phyloP scores from a whole-genome alignment of 305 asterid species.

The Fraxinus ornus region DNA sequence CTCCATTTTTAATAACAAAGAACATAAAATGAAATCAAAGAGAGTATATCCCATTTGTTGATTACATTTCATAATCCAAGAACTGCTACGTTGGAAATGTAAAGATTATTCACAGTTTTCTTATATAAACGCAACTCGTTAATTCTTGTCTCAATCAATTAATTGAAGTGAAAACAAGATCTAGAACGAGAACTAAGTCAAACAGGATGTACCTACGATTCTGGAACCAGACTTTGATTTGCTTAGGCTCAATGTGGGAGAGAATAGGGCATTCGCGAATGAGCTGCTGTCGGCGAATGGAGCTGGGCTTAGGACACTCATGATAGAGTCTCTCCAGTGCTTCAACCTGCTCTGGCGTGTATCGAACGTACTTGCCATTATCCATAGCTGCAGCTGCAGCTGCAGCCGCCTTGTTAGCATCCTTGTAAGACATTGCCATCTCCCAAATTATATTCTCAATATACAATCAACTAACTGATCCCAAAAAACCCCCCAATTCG shows the following conservation, averaged over 20 bases:
- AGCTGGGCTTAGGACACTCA: slow-evolving; percentile 56
- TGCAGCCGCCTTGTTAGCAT: slow-evolving; percentile 30
- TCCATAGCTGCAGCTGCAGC: slow-evolving; percentile 30
- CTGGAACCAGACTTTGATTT: slow-evolving; percentile 62
- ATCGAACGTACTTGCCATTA: slow-evolving; percentile 49
- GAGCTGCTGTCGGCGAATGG: slow-evolving; percentile 55
- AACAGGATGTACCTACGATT: slow-evolving; percentile 39
- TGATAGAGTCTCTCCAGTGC: slow-evolving; percentile 56
- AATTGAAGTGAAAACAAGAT: background rate
- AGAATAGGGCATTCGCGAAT: slow-evolving; percentile 54
- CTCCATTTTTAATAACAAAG: background rate
- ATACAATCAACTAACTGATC: background rate
- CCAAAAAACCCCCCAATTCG: background rate
- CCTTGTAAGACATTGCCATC: slow-evolving; percentile 52
- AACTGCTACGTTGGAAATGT: background rate
- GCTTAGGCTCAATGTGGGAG: slow-evolving; percentile 49
- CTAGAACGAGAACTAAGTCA: background rate
- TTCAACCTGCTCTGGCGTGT: slow-evolving; percentile 63
- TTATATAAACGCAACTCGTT: background rate
- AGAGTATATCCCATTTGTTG: background rate
- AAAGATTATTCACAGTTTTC: background rate
- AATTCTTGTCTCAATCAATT: background rate
- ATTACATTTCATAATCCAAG: background rate
- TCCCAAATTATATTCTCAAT: slow-evolving; percentile 6
- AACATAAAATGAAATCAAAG: background rate